These are phyloP conservation scores for Trebouxia sp. DNA, from an alignment of 139 green algal genomes.

Conservation along the genomic window DNA sequence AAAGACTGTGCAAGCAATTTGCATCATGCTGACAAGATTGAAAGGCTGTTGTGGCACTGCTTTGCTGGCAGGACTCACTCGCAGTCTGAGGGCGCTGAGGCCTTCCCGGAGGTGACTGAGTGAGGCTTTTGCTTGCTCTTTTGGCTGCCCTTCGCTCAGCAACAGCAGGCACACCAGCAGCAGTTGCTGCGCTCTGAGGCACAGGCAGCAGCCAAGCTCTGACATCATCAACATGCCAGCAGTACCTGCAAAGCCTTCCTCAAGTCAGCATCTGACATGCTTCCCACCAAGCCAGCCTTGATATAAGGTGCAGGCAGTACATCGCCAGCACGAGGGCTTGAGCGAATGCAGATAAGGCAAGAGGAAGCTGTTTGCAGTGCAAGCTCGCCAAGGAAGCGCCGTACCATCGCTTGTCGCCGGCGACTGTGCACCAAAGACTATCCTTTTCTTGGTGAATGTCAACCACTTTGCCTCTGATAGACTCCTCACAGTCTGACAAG, in stretches of 20 bases:
- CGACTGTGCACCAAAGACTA: slow-evolving; percentile 18
- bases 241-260: slow-evolving; percentile 11
- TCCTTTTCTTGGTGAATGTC: background rate
- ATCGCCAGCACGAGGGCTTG: too few relatives aligned
- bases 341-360: too few relatives aligned
- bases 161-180: background rate
- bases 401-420: slow-evolving; percentile 16
- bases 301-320: too few relatives aligned
- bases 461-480: background rate
- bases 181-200: background rate
- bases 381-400: too few relatives aligned
- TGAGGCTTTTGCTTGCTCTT: background rate
- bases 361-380: too few relatives aligned
- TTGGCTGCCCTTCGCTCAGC: background rate
- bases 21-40: too few relatives aligned
- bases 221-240: slow-evolving; percentile 9
- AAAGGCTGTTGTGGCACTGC: too few relatives aligned
- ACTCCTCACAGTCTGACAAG: background rate
- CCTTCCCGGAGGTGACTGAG: background rate
- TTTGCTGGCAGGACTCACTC: background rate
- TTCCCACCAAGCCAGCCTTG: too few relatives aligned
- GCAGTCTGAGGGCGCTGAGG: background rate
- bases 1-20: too few relatives aligned
- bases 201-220: background rate
- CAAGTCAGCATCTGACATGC: too few relatives aligned